Conservation (phyloP, 2,329 filamentous ascomycete genomes). For the Fusarium azukiicola region DNA sequence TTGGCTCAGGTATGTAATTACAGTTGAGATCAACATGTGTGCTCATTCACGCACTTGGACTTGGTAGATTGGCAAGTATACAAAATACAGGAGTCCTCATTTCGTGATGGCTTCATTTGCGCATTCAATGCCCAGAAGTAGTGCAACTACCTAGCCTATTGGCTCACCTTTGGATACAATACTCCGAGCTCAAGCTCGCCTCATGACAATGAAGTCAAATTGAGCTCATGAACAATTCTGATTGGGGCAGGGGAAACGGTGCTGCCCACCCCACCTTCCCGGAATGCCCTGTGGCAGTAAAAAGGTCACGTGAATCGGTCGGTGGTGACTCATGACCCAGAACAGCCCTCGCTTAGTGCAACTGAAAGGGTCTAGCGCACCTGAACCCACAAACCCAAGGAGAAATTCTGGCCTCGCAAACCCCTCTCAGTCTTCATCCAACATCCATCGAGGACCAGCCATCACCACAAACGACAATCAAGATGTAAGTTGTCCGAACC, state of each 20-base stretch:
- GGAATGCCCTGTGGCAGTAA: slow-evolving; percentile 24
- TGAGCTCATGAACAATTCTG: slow-evolving; percentile 17
- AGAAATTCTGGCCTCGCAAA: slow-evolving; percentile 66
- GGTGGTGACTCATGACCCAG: slow-evolving; percentile 55
- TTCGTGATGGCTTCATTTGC: not conserved
- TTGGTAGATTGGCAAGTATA: not conserved
- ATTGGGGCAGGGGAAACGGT: slow-evolving; percentile 18
- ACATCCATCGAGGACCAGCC: slow-evolving; percentile 66
- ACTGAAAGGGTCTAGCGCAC: slow-evolving; percentile 59
- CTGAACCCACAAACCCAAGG: slow-evolving; percentile 67
- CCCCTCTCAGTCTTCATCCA: slow-evolving; percentile 65
- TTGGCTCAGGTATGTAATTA: no score
- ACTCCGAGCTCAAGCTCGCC: slow-evolving; percentile 17
- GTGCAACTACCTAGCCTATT: not conserved
- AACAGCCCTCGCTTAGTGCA: slow-evolving; percentile 67
- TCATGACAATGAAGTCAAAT: slow-evolving; percentile 22
- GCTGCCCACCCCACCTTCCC: slow-evolving; percentile 12
- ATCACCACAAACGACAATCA: slow-evolving; percentile 67
- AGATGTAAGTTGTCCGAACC: slow-evolving; percentile 66
- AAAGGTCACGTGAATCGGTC: slow-evolving; percentile 49
- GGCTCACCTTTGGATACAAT: not conserved
- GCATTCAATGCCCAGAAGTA: not conserved
- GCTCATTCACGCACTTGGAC: no score
- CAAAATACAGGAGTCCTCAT: not conserved
- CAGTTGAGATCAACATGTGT: no score